Percentiles rank a stretch among this genome's conserved stretches.
Evolutionary conservation across 805 yeast species (phyloP).

Genomic region (Lipomyces japonicus): DNA sequence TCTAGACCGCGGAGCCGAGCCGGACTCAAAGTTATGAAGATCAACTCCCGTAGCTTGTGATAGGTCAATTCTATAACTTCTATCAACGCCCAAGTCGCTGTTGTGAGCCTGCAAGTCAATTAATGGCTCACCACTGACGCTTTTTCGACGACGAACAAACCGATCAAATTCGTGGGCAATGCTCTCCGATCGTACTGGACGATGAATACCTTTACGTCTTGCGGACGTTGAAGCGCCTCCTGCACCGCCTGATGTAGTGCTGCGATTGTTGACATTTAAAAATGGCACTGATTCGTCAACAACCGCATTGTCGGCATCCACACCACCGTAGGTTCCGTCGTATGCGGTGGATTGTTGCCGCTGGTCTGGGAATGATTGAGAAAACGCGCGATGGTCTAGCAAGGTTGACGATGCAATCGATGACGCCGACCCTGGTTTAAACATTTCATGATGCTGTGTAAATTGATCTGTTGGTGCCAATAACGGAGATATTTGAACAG

Average conservation of each 20-base stretch:
- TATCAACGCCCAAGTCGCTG: neutral
- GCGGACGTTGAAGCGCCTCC: neutral
- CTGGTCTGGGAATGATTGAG: neutral
- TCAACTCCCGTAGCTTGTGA: conserved; percentile 1
- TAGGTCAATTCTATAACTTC: neutral
- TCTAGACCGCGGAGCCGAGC: conserved; percentile 14
- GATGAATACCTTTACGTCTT: no score
- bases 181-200: no score
- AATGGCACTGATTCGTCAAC: neutral
- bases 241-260: neutral
- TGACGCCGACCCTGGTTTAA: neutral
- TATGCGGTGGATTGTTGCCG: no score
- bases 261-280: neutral
- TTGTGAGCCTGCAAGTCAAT: neutral
- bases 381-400: conserved; percentile 18
- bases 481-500: conserved; percentile 15
- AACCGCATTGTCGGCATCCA: conserved; percentile 4
- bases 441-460: conserved; percentile 8
- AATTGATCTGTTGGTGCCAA: conserved; percentile 9
- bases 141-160: conserved; percentile 3
- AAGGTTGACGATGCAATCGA: conserved; percentile 19
- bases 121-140: neutral
- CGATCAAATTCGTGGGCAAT: conserved; percentile 13
- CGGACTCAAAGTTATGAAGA: conserved; percentile 1
- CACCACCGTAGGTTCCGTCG: no score